Evolutionary conservation across 257 asterid species (phyloP), one percentile per base, ranked within the genome.

Genomic region (Echites panduratus): DNA sequence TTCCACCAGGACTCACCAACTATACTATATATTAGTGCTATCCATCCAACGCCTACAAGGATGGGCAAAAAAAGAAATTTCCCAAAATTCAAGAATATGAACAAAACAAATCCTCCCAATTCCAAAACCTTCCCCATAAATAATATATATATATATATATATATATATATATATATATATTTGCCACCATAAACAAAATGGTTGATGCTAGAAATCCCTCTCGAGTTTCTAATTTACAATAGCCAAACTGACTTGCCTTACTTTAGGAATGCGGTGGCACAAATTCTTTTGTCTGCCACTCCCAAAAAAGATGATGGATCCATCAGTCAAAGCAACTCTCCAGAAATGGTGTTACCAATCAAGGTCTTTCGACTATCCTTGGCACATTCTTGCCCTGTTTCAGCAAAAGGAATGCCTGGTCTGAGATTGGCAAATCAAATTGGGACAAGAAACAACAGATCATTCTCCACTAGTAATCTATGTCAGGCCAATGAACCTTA

Each of bases 181-280:
- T 32, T 32, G 38, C 38, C 38, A 32, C 24, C 10, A 6, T 14
- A 24, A 43, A 44, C 47, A 44, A 29, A 26, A 24, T 3, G 19
- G 67, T 7, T 20, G 7, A 52, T 0, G 40, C 40, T 65, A 68
- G 16, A 70, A 66, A 57, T 56, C 53, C 68, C 38, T 32, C 38
- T 58, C 22, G 40, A 58, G 65, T 26, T 56, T 69, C 19, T 73
- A 75, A 24, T 45, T 32, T 71, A 79, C 82, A 75, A 75, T 82
- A 82, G 86, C 84, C 86, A 75, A 84, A 47, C 44, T 82, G 85
- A 80, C 84, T 84, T 87, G 86, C 87, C 85, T 58, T 75, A 62
- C 29, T 14, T 72, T 74, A 69, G 71, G 53, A 52, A 66, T 14
- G 82, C 74, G 77, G 62, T n/a, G 53, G 48, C 24, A 38, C 64